Evolutionary conservation across 176 grass and related monocot species (phyloP).

Genomic region (Oryza punctata): DNA sequence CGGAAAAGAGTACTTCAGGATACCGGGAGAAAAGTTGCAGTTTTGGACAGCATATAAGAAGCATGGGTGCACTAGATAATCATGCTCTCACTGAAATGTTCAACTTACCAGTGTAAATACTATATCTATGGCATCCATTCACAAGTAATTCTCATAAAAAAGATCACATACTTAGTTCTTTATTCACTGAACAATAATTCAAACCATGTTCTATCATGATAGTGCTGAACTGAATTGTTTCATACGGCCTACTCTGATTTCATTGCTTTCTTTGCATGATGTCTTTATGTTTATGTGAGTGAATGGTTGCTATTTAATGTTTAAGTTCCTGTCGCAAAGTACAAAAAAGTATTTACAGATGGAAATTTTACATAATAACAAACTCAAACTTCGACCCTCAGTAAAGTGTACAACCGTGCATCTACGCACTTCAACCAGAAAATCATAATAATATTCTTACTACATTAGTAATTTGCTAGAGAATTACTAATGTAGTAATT

Average conservation of each 20-base stretch:
- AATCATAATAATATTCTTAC: neutral
- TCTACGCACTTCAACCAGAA: neutral
- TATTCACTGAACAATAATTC: neutral
- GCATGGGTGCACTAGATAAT: neutral
- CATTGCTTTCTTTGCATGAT: neutral
- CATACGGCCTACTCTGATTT: neutral
- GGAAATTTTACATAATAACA: neutral
- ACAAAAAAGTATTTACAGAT: neutral
- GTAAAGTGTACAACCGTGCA: neutral
- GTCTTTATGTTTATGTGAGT: neutral
- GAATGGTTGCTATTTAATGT: neutral
- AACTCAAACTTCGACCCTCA: neutral
- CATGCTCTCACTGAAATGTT: neutral
- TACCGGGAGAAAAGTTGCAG: neutral
- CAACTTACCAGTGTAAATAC: neutral
- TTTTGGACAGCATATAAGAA: slow-evolving; percentile 4
- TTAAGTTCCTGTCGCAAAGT: neutral
- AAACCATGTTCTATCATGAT: neutral
- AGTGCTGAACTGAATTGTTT: neutral
- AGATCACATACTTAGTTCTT: neutral
- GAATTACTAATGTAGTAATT: too few relatives aligned
- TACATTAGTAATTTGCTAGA: neutral
- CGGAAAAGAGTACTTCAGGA: slow-evolving; percentile 15
- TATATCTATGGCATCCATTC: neutral
- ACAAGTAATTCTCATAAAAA: neutral